phyloP scores from a whole-genome alignment of 805 yeast genomes.

The Metschnikowia continentalis region DNA sequence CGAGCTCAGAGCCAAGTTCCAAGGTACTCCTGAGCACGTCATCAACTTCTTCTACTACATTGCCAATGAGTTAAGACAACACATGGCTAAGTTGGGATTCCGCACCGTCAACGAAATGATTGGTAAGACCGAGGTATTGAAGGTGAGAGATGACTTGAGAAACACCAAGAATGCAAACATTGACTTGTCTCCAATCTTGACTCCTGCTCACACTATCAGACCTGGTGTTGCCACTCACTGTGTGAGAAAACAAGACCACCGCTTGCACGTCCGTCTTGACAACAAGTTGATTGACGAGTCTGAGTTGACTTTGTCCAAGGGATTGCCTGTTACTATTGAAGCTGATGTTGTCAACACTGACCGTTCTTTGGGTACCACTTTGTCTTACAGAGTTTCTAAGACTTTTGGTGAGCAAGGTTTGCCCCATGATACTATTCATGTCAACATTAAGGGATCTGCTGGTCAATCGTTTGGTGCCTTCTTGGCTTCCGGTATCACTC shows the following conservation, averaged over 20 bases:
- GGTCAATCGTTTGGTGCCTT: conserved; percentile 99
- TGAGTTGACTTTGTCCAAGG: conserved; percentile 90
- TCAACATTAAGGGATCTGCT: conserved; percentile 86
- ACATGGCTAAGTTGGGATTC: conserved; percentile 94
- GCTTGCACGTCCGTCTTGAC: conserved; percentile 87
- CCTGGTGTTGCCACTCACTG: conserved; percentile 95
- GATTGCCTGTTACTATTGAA: conserved; percentile 92
- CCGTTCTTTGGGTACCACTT: conserved; percentile 91
- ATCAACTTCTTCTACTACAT: conserved; percentile 95
- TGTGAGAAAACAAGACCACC: conserved; percentile 90
- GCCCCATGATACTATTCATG: conserved; percentile 95
- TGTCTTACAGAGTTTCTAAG: conserved; percentile 91
- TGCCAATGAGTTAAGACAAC: conserved; percentile 84
- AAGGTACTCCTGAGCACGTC: conserved; percentile 97
- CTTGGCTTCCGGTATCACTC: conserved; percentile 91
- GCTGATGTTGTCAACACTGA: conserved; percentile 94
- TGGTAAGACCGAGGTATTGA: conserved; percentile 90
- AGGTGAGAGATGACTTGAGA: conserved; percentile 78
- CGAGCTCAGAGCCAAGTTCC: conserved; percentile 81
- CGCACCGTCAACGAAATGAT: conserved; percentile 97
- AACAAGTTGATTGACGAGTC: conserved; percentile 95
- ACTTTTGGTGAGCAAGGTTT: conserved; percentile 88
- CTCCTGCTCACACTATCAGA: conserved; percentile 94
- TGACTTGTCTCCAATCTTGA: conserved; percentile 87
- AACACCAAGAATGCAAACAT: conserved; percentile 87